Conservation (phyloP, 1,139 yeast genomes). For the Zygosaccharomyces pseudobailii region DNA sequence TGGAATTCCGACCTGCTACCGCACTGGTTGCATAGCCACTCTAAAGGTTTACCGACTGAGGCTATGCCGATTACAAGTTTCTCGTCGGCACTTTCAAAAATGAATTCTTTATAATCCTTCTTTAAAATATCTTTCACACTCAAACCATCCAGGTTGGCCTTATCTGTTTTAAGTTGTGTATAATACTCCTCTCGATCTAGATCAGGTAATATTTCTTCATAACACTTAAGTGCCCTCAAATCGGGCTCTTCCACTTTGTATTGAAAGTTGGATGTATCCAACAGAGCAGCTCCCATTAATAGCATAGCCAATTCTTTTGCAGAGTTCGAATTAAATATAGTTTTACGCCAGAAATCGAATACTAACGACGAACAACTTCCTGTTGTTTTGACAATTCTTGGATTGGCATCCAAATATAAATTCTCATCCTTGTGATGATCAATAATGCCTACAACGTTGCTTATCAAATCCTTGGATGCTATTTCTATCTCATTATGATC, state of each 20-base stretch:
- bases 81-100: conserved; percentile 35
- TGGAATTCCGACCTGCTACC: conserved; percentile 36
- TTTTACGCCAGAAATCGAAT: conserved; percentile 52
- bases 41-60: conserved; percentile 62
- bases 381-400: conserved; percentile 54
- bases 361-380: conserved; percentile 83
- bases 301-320: conserved; percentile 43
- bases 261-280: conserved; percentile 66
- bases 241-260: conserved; percentile 57
- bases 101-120: conserved; percentile 81
- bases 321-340: conserved; percentile 24
- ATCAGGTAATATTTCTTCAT: conserved; percentile 29
- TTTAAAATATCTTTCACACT: conserved; percentile 55
- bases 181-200: conserved; percentile 33
- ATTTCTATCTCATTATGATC: conserved; percentile 80
- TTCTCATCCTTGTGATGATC: conserved; percentile 86
- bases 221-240: conserved; percentile 39
- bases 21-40: conserved; percentile 47
- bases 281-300: conserved; percentile 60
- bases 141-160: conserved; percentile 60
- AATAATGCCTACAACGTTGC: conserved; percentile 54
- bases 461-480: conserved; percentile 33
- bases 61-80: conserved; percentile 58
- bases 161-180: conserved; percentile 46
- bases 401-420: conserved; percentile 40